Evolutionary conservation across 148 eudicot species (phyloP), one percentile per base, ranked within the genome.

Genomic region (Cornus florida): DNA sequence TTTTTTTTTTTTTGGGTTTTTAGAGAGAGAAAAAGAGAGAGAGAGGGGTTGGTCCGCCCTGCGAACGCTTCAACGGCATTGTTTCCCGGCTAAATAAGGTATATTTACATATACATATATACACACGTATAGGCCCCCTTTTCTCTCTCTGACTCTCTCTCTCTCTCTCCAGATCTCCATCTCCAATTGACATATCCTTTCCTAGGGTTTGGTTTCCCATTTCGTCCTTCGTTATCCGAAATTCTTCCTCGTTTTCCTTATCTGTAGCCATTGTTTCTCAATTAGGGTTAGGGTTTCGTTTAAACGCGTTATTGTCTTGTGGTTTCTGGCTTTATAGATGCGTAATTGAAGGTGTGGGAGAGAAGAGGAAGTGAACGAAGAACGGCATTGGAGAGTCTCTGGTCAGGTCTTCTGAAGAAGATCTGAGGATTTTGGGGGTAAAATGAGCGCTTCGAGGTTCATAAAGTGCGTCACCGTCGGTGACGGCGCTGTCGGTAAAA

Each of bases 381-480:
- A 10, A 65, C 48, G 48, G 48, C 35, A 62, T 41, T 59, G 69
- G 67, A 10, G 69, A 6, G 28, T 68, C 23, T 48, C 70, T 43
- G 60, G 67, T 77, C 86, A 85, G 88, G 86, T 86, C 85, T 84
- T 86, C 83, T 77, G 75, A 32, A 77, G 89, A 88, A 88, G 91
- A 88, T 86, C 91, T 88, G 88, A 88, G 79, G 81, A 19, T 80
- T 39, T 69, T 31, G 3, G 31, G n/a, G 31, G 14, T 39, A 82
- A 67, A 70, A 94, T 94, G 98, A 94, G 98, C 82, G 98, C 98
- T 64, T 92, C 98, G 39, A 88, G 97, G 87, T 94, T 94, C 86
- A 90, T 94, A 74, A 94, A 94, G 82, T 94, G 98, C 77, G 98
- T 94, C 59, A 94, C 98, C 24, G 98, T 94, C 3, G 98, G 98